These are phyloP conservation scores for Peronospora farinosa DNA, from an alignment of 352 stramenopile genomes.

Conservation along the genomic window DNA sequence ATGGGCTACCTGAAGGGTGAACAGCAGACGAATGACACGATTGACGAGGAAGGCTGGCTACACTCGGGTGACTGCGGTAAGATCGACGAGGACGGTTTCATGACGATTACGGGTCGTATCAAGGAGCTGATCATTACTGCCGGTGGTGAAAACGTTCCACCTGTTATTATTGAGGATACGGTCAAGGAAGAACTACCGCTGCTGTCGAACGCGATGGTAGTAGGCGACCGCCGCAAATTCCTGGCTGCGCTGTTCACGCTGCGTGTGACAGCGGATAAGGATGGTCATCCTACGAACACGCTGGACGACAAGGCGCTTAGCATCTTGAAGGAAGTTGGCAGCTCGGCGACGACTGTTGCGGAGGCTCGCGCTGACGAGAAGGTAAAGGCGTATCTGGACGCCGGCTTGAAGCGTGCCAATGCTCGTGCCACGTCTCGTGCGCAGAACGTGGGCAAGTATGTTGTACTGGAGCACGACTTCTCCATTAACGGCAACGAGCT, in stretches of 20 bases:
- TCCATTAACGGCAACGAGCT: conserved; percentile 87
- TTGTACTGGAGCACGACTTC: conserved; percentile 87
- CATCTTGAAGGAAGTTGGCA: conserved; percentile 59
- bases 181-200: conserved; percentile 85
- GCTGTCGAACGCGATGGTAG: conserved; percentile 89
- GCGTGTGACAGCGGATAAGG: conserved; percentile 64
- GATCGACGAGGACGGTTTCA: conserved; percentile 89
- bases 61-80: conserved; percentile 91
- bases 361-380: conserved; percentile 72
- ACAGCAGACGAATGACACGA: conserved; percentile 77
- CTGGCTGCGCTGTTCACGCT: conserved; percentile 86
- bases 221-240: conserved; percentile 92
- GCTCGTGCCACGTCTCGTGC: conserved; percentile 64
- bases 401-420: conserved; percentile 77
- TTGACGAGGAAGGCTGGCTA: conserved; percentile 90
- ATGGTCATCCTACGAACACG: conserved; percentile 78
- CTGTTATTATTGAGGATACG: conserved; percentile 88
- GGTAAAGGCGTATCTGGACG: conserved; percentile 68
- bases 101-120: conserved; percentile 93
- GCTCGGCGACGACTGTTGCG: conserved; percentile 53
- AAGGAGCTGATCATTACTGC: conserved; percentile 95
- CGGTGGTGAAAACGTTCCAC: conserved; percentile 93
- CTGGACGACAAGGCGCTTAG: conserved; percentile 63
- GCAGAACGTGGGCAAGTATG: conserved; percentile 84
- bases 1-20: conserved; percentile 86